Conservation (phyloP, 371 early-diverging fungal species). For the Actinomortierella ambigua region DNA sequence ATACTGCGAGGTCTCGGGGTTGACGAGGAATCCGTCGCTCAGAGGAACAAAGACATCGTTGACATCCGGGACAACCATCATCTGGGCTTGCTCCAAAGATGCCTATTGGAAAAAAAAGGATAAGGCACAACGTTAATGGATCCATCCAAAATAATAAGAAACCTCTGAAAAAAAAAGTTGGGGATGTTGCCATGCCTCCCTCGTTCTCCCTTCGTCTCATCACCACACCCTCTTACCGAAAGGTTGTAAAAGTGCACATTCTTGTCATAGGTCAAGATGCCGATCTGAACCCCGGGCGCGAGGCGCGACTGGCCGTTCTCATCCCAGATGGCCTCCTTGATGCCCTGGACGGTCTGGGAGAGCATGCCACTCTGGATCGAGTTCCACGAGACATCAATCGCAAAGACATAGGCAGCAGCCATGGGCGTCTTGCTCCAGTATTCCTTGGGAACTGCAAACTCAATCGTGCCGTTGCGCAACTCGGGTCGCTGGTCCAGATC, state of each 20-base stretch:
- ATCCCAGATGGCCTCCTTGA: constrained; percentile 75
- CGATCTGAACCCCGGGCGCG: constrained; percentile 70
- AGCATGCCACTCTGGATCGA: constrained; percentile 88
- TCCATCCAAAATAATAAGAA: not conserved
- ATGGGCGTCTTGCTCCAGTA: constrained; percentile 70
- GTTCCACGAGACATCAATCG: constrained; percentile 91
- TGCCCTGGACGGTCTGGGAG: constrained; percentile 58
- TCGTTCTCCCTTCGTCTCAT: not conserved
- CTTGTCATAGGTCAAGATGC: constrained; percentile 90
- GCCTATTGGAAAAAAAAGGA: constrained; percentile 49
- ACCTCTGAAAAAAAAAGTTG: not conserved
- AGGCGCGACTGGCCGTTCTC: constrained; percentile 48
- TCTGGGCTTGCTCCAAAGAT: constrained; percentile 82
- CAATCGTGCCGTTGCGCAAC: constrained; percentile 85
- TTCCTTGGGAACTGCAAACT: constrained; percentile 87
- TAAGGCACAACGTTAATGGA: not conserved
- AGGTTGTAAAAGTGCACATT: constrained; percentile 96
- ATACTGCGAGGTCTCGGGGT: constrained; percentile 73
- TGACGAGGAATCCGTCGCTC: constrained; percentile 84
- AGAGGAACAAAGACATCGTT: constrained; percentile 93
- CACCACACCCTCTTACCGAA: constrained; percentile 53
- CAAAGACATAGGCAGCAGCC: constrained; percentile 83
- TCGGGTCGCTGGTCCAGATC: constrained; percentile 92
- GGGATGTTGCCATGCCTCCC: no score
- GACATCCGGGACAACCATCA: constrained; percentile 95